Base-by-base conservation (phyloP, 2,329 filamentous ascomycete genomes). In the Fusarium xylarioides region DNA sequence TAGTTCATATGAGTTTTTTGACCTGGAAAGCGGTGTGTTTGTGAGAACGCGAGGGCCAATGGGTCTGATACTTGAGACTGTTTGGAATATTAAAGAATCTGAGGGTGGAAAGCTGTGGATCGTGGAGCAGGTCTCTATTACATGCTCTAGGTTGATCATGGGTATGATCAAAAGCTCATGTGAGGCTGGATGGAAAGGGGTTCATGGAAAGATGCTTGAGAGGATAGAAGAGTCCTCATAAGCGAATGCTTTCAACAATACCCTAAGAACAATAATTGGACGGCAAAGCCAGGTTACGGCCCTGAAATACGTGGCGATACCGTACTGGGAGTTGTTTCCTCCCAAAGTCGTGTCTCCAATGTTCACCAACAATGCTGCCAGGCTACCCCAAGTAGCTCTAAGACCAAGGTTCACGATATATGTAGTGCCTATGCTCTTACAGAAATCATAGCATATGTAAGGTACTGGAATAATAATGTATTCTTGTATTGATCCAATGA, bases 1-100 rank as follows among this genome's bases (percentile, higher is more conserved):
- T 58, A 89, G 87, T 80, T 84, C 79, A 11, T 87, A 88, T 75
- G 87, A 89, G 79, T 86, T 89, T 68, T 85, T 86, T 23, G 79
- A 88, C 68, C 79, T 86, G 23, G 80, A 80, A n/a, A 81, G 79
- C 34, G 88, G 88, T 23, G 74, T 87, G 11, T 89, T 88, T 76
- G 85, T 87, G 46, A 80, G 87, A 15, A 85, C 89, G 60, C 81
- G 80, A 47, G 86, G 86, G 44, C 87, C 88, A 26, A 74, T 90
- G 78, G 83, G 82, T 49, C 81, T 88, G 38, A 79, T 86, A 5
- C 85, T 90, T 82, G 88, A 90, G 77, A 88, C 87, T 21, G 76
- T 83, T 21, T 90, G 88, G 88, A 79, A 83, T 68, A 76, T 82
- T 47, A 75, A 77, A 40, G 82, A 80, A 64, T 76, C 66, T 5